phyloP scores from a whole-genome alignment of 345 rosid species.

The Salix caprea region DNA sequence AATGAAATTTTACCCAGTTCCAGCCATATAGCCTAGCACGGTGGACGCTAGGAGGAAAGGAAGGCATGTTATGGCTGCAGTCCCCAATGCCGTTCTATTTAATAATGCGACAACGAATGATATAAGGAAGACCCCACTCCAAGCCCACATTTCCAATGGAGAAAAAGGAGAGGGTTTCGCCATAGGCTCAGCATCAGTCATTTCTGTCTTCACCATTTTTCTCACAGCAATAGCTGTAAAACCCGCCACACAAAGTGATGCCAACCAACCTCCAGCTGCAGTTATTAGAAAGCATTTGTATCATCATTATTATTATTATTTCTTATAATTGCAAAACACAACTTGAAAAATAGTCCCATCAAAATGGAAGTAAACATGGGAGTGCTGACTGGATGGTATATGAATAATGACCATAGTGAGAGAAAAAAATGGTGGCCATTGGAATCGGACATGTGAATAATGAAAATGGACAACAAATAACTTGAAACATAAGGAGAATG shows the following conservation, averaged over 20 bases:
- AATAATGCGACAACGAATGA: constrained; percentile 66
- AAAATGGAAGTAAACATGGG: too few species aligned
- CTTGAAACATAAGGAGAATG: too few species aligned
- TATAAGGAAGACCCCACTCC: constrained; percentile 67
- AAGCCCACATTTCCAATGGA: constrained; percentile 58
- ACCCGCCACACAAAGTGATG: constrained; percentile 88
- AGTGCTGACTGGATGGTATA: too few species aligned
- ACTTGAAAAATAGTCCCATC: too few species aligned
- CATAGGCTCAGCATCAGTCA: constrained; percentile 95
- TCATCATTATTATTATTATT: background rate
- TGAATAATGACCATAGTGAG: too few species aligned
- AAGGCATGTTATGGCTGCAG: constrained; percentile 75
- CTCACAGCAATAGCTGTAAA: constrained; percentile 81
- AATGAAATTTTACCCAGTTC: constrained; percentile 56
- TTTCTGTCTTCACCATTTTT: constrained; percentile 73
- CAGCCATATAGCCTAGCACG: constrained; percentile 79
- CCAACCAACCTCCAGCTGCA: constrained; percentile 92
- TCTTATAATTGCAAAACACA: background rate
- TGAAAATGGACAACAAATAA: too few species aligned
- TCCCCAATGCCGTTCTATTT: constrained; percentile 68
- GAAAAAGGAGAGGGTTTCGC: constrained; percentile 77
- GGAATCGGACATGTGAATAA: too few species aligned
- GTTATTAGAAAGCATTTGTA: background rate
- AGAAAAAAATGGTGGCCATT: too few species aligned
- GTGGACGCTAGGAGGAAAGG: constrained; percentile 92